Evolutionary conservation across 192 early-diverging fungal species (phyloP).

Genomic region (Geranomyces variabilis): DNA sequence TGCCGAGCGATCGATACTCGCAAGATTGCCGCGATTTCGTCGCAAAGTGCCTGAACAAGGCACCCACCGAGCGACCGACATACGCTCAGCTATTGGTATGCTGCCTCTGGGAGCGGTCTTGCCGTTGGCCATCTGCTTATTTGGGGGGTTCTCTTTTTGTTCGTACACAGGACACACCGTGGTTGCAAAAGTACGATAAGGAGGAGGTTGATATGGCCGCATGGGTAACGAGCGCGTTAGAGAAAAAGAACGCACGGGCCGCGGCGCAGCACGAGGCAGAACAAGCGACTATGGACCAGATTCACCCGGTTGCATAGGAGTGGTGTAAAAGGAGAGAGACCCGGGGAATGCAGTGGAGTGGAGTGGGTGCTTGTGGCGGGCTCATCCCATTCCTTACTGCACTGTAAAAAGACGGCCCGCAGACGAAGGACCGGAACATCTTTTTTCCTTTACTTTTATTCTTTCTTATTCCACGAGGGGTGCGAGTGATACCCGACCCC

Average conservation of each 20-base stretch:
- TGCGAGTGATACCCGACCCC: too few relatives aligned
- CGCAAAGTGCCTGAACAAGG: conserved; percentile 72
- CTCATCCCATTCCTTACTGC: too few relatives aligned
- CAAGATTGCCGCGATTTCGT: conserved; percentile 79
- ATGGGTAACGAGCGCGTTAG: conserved; percentile 72
- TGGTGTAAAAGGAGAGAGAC: too few relatives aligned
- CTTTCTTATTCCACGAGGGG: too few relatives aligned
- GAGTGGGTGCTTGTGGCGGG: too few relatives aligned
- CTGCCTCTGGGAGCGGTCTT: not conserved
- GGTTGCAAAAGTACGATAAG: conserved; percentile 67
- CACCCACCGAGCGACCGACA: conserved; percentile 68
- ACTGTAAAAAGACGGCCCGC: too few relatives aligned
- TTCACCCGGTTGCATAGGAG: not conserved
- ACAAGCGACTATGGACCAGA: not conserved
- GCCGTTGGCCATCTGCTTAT: too few relatives aligned
- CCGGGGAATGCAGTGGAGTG: too few relatives aligned
- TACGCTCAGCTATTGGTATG: conserved; percentile 71
- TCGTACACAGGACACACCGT: conserved; percentile 58
- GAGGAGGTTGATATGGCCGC: conserved; percentile 78
- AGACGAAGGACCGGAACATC: too few relatives aligned
- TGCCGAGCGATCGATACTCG: conserved; percentile 72
- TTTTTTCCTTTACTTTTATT: too few relatives aligned
- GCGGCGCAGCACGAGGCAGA: not conserved
- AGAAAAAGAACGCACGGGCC: conserved; percentile 13
- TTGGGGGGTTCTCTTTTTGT: not conserved